Base-by-base conservation (phyloP, 1,284 basidiomycete species). In the Trametes hirsuta region DNA sequence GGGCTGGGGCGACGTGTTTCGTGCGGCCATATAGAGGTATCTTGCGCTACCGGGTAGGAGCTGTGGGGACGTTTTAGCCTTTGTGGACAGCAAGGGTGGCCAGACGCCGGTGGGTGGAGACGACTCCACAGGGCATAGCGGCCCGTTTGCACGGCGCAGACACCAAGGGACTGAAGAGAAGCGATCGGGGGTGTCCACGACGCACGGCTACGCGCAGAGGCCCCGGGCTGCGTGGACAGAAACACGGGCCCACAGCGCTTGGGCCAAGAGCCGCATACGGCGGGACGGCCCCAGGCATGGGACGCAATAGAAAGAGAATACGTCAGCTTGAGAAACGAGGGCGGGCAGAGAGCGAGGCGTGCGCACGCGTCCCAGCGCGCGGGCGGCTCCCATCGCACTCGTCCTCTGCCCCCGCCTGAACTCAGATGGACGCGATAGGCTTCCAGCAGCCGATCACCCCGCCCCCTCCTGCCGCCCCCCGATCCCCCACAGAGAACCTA, bases 341-440 rank as follows among this genome's bases (percentile, higher is more conserved):
- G 8, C 52, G 52, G 30, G 15, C 48, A 25, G 24, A 30, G 11
- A 47, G 37, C 11, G 18, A 14, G 36, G 21, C 14, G 40, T 41
- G 41, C 53, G 40, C 47, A 55, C 59, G 37, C 49, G 22, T 52
- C 41, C 39, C 35, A n/a, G 25, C 39, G 35, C 41, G 6, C 39
- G 14, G 12, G 5, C 39, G 39, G 21, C n/a, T 22, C 5, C 10
- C 49, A 22, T 46, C 10, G 25, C 49, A 47, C 45, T 34, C 35
- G 40, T 22, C 44, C 45, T 51, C 47, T 46, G 37, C 50, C 41
- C 35, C 30, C 30, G 48, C 50, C 47, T 48, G 64, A 65, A 65
- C 64, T 62, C 54, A 55, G 61, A 65, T 65, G 58, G 47, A 56
- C 60, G 53, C 60, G 63, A 65, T 65, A 58, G 63, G 63, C 55